phyloP scores from a whole-genome alignment of 2,329 filamentous ascomycete species.

The Diaporthe citriasiana region DNA sequence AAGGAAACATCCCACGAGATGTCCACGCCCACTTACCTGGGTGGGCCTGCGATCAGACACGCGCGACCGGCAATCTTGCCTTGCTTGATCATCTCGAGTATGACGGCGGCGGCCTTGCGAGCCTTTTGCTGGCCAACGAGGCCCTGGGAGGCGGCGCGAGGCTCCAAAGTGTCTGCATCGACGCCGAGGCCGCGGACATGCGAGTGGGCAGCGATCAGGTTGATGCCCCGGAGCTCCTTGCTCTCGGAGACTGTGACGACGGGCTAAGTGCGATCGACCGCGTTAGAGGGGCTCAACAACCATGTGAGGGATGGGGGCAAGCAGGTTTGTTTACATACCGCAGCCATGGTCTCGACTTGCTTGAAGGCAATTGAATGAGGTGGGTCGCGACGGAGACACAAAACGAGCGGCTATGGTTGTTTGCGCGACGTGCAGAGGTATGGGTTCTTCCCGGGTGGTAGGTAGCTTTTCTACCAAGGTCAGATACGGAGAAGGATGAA shows the following conservation, averaged over 20 bases:
- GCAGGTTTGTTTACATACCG: slow-evolving; percentile 39
- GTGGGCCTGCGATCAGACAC: slow-evolving; percentile 93
- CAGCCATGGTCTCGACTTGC: slow-evolving; percentile 40
- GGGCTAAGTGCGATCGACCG: slow-evolving; percentile 56
- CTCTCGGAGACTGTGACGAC: slow-evolving; percentile 89
- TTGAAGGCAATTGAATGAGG: slow-evolving; percentile 31
- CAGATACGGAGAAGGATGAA: slow-evolving; percentile 24
- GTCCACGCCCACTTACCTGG: slow-evolving; percentile 68
- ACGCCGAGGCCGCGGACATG: slow-evolving; percentile 97
- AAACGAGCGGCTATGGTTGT: slow-evolving; percentile 30
- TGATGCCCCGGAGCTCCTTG: slow-evolving; percentile 95
- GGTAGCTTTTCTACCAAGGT: slow-evolving; percentile 28
- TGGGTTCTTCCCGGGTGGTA: not conserved
- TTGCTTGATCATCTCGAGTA: slow-evolving; percentile 98
- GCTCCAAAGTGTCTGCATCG: slow-evolving; percentile 90
- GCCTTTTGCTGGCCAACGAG: slow-evolving; percentile 97
- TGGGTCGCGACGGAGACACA: slow-evolving; percentile 23
- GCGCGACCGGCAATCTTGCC: slow-evolving; percentile 98
- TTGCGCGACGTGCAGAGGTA: slow-evolving; percentile 30
- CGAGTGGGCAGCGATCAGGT: slow-evolving; percentile 97
- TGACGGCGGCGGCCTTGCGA: slow-evolving; percentile 94
- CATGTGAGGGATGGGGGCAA: slow-evolving; percentile 8
- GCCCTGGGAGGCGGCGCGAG: slow-evolving; percentile 87
- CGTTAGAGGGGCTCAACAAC: not conserved
- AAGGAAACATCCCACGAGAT: not conserved